These are phyloP conservation scores for Wickerhamiella azyma DNA, from an alignment of 805 yeast species.

Conservation along the genomic window DNA sequence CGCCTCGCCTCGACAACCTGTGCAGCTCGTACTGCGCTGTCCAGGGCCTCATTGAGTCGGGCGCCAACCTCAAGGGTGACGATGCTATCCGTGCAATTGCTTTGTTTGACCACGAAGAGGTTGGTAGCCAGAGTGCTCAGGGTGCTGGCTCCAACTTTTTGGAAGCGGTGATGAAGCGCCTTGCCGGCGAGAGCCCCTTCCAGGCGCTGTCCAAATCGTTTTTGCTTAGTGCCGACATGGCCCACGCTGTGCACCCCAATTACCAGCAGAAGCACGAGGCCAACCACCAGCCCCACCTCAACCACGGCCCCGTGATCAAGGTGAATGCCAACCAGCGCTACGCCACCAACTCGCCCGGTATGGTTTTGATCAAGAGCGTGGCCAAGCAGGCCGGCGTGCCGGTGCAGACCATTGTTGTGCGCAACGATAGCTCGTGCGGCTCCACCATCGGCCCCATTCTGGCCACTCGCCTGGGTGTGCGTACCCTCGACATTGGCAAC, in stretches of 20 bases:
- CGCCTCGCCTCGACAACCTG: constrained; percentile 83
- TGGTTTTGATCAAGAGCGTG: constrained; percentile 57
- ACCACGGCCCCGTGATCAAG: constrained; percentile 85
- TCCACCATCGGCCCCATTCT: constrained; percentile 93
- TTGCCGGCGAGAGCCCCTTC: constrained; percentile 33
- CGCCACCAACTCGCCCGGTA: constrained; percentile 85
- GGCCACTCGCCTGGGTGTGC: constrained; percentile 72
- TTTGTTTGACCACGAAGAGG: constrained; percentile 89
- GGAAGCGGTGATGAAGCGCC: constrained; percentile 60
- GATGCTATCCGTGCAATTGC: constrained; percentile 58
- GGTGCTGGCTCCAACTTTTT: constrained; percentile 92
- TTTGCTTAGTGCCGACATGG: constrained; percentile 85
- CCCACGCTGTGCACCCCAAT: constrained; percentile 95
- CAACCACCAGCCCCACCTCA: constrained; percentile 65
- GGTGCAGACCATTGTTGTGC: constrained; percentile 79
- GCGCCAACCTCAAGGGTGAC: constrained; percentile 21
- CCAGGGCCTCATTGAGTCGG: constrained; percentile 50
- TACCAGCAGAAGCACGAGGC: constrained; percentile 64
- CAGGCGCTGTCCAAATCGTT: constrained; percentile 46
- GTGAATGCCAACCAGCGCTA: constrained; percentile 91
- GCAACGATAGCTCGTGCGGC: constrained; percentile 90
- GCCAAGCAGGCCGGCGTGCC: constrained; percentile 65
- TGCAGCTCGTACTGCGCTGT: constrained; percentile 76
- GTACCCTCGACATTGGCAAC: constrained; percentile 81
- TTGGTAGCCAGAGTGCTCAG: constrained; percentile 87